Base-by-base conservation (phyloP, 306 rosid species). In the Gleditsia sinensis region DNA sequence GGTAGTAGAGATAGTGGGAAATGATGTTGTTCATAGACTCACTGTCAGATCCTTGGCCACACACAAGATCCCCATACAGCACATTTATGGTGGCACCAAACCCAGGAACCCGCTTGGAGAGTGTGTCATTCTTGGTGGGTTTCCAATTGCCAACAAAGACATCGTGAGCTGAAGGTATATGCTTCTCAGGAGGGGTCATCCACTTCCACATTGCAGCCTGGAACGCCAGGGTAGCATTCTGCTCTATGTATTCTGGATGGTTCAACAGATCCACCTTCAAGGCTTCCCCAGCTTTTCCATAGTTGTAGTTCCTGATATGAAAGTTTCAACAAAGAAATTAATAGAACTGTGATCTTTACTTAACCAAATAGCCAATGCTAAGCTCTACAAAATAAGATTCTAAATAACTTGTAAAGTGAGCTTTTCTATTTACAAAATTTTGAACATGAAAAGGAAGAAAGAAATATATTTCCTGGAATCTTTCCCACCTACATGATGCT, bases 161-260 rank as follows among this genome's bases (percentile, higher is more conserved):
- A 49, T 95, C 96, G 21, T 94, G 99, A 13, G 96, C 75, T 36
- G 99, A 90, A 16, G 99, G 98, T 79, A 87, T 85, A 63, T 88
- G 79, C 82, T 90, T 90, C 76, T 90, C 95, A 1, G 86, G 83
- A 72, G 96, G 92, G 21, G 87, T 92, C 93, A 90, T 87, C 99
- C 99, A 94, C 80, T 64, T 88, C 95, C 90, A 87, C 0, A 95
- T 69, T 64, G 98, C 93, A 24, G 99, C 88, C 67, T 87, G 92
- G 79, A 95, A 92, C 49, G 87, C 99, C 42, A 95, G 69, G 50
- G 99, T 95, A 13, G 99, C 98, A 34, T 95, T 95, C 74, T 92
- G 96, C 75, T 92, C 99, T 4, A 95, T 65, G 87, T 86, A 95
- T 81, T 95, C 99, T 43, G 99, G 99, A 80, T 92, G 96, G 69